These are phyloP conservation scores for Umbelopsis sp. DNA, from an alignment of 192 early-diverging fungal species.

Conservation along the genomic window DNA sequence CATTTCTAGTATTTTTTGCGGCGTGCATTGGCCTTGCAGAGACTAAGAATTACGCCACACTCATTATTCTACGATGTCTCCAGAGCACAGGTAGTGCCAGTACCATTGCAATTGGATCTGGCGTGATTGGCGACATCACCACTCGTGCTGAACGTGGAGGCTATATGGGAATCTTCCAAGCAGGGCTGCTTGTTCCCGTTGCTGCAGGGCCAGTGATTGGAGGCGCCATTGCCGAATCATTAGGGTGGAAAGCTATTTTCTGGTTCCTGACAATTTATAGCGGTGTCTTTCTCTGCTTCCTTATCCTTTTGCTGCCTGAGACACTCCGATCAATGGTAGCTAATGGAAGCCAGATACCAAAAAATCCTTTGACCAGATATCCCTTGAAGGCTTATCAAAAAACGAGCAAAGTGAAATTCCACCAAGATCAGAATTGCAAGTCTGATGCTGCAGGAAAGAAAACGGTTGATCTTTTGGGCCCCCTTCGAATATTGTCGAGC, in stretches of 20 bases:
- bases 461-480: too few relatives aligned
- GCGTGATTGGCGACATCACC: background rate
- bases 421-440: too few relatives aligned
- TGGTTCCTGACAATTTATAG: background rate
- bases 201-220: background rate
- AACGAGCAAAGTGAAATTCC: too few relatives aligned
- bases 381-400: too few relatives aligned
- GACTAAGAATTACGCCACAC: background rate
- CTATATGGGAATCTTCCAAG: background rate
- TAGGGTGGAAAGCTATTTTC: background rate
- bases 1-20: background rate
- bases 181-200: background rate
- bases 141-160: constrained; percentile 5
- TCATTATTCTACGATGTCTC: background rate
- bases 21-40: constrained; percentile 1
- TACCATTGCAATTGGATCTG: background rate
- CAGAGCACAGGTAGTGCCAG: constrained; percentile 6
- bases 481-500: too few relatives aligned
- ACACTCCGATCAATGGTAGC: too few relatives aligned
- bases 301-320: too few relatives aligned
- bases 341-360: too few relatives aligned
- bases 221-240: background rate
- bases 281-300: too few relatives aligned
- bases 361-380: too few relatives aligned
- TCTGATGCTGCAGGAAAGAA: too few relatives aligned